Percentiles rank a stretch among this genome's conserved stretches.
Evolutionary conservation across 2,329 filamentous ascomycete species (phyloP).

Genomic region (Pyrenophora teres): DNA sequence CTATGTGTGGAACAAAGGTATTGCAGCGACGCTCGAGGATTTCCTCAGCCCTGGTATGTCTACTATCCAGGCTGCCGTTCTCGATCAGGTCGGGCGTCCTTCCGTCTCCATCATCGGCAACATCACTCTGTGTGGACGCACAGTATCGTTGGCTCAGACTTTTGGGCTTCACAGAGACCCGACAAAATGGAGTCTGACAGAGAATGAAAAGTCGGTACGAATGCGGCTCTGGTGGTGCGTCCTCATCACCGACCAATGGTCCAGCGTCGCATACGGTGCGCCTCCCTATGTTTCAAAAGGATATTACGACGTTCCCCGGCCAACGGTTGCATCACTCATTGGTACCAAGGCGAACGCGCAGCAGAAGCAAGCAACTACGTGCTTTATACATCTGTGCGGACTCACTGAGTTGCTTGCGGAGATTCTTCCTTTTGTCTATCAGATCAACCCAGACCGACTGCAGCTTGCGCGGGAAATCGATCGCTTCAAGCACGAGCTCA

Average conservation of each 20-base stretch:
- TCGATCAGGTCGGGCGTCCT: slow-evolving; percentile 50
- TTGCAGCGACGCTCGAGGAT: slow-evolving; percentile 50
- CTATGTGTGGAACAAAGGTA: slow-evolving; percentile 51
- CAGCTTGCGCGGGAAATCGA: slow-evolving; percentile 37
- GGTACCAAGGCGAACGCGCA: slow-evolving; percentile 42
- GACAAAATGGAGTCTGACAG: slow-evolving; percentile 57
- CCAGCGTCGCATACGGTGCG: slow-evolving; percentile 61
- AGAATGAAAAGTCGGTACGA: slow-evolving; percentile 57
- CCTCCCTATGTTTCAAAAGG: slow-evolving; percentile 59
- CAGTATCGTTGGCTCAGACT: slow-evolving; percentile 60
- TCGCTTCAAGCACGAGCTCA: slow-evolving; percentile 40
- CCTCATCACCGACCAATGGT: slow-evolving; percentile 62
- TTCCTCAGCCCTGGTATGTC: slow-evolving; percentile 49
- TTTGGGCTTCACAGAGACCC: slow-evolving; percentile 62
- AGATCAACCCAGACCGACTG: slow-evolving; percentile 37
- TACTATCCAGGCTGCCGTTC: slow-evolving; percentile 47
- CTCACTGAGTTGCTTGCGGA: slow-evolving; percentile 52
- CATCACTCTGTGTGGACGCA: slow-evolving; percentile 59
- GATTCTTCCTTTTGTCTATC: slow-evolving; percentile 47
- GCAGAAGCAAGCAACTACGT: slow-evolving; percentile 55
- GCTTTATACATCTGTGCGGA: slow-evolving; percentile 59
- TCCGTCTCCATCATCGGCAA: slow-evolving; percentile 53
- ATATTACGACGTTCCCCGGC: slow-evolving; percentile 62
- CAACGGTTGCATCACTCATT: slow-evolving; percentile 51
- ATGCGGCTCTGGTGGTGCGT: slow-evolving; percentile 63